Percentiles rank a stretch among this genome's conserved stretches.
Conservation (phyloP, 2,329 filamentous ascomycete genomes). For the Botrytis porri region DNA sequence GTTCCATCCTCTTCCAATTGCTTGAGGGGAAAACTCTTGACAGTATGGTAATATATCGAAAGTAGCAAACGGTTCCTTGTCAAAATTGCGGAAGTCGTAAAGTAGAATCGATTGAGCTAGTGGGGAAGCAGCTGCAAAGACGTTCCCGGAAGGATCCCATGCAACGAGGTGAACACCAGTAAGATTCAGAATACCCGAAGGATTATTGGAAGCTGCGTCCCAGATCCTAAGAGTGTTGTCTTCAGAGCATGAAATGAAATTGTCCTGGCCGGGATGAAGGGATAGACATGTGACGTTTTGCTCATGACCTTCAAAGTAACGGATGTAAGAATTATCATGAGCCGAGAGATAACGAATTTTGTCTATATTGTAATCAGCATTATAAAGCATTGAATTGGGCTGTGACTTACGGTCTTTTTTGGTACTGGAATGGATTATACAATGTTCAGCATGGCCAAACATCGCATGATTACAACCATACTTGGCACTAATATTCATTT, state of each 20-base stretch:
- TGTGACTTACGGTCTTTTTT: constrained; percentile 75
- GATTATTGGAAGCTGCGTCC: constrained; percentile 73
- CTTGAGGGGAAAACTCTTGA: constrained; percentile 50
- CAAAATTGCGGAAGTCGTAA: constrained; percentile 91
- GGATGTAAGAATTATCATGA: constrained; percentile 94
- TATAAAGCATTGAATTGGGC: background rate
- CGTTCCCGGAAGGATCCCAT: constrained; percentile 87
- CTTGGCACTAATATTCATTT: constrained; percentile 90
- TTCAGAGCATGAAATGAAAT: constrained; percentile 86
- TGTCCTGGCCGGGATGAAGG: constrained; percentile 82
- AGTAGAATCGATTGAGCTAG: constrained; percentile 76
- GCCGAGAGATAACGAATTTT: constrained; percentile 83
- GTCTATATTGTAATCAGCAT: constrained; percentile 47
- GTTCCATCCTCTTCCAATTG: constrained; percentile 70
- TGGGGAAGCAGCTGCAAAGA: constrained; percentile 87
- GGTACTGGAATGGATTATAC: constrained; percentile 92
- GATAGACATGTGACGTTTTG: constrained; percentile 78
- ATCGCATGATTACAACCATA: constrained; percentile 92
- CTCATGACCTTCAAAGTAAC: constrained; percentile 92
- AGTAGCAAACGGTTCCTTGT: constrained; percentile 82
- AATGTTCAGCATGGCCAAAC: constrained; percentile 84
- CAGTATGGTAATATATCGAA: constrained; percentile 67
- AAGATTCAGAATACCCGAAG: constrained; percentile 76
- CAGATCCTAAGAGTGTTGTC: constrained; percentile 92
- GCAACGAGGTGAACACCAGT: constrained; percentile 78